Evolutionary conservation across 345 rosid species (phyloP).

Genomic region (Excoecaria agallocha): DNA sequence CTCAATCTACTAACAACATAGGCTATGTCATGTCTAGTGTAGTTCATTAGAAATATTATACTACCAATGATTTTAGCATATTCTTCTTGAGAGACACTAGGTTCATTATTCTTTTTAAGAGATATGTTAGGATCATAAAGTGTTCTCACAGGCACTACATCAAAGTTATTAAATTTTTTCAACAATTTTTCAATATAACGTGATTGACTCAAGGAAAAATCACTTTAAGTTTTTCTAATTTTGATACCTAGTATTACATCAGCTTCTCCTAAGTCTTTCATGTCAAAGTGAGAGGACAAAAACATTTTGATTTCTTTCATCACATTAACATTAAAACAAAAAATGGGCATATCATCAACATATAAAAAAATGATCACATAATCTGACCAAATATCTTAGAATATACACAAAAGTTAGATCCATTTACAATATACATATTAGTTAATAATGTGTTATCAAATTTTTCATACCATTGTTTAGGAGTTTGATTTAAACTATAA

Average conservation of each 20-base stretch:
- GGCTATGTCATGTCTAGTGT: background rate
- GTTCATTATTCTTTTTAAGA: background rate
- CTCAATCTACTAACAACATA: conserved; percentile 3
- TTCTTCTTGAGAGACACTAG: background rate
- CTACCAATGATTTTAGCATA: background rate
- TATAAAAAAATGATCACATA: background rate
- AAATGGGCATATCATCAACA: background rate
- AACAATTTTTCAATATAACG: background rate
- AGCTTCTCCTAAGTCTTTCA: background rate
- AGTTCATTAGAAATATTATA: background rate
- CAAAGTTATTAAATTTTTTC: no score
- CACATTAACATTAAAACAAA: background rate
- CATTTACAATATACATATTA: background rate
- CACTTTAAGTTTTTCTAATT: background rate
- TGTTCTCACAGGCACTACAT: background rate
- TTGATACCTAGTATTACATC: background rate
- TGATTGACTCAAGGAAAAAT: background rate
- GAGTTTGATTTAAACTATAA: background rate
- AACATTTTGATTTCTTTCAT: background rate
- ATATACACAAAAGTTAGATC: background rate
- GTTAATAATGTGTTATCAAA: background rate
- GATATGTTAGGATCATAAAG: background rate
- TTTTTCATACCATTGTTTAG: background rate
- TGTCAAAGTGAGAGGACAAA: background rate
- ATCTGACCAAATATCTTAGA: background rate